Percentiles rank a stretch among this genome's conserved stretches.
Evolutionary conservation across 768 basidiomycete genomes (phyloP).

Genomic region (Auriculariales sp.): DNA sequence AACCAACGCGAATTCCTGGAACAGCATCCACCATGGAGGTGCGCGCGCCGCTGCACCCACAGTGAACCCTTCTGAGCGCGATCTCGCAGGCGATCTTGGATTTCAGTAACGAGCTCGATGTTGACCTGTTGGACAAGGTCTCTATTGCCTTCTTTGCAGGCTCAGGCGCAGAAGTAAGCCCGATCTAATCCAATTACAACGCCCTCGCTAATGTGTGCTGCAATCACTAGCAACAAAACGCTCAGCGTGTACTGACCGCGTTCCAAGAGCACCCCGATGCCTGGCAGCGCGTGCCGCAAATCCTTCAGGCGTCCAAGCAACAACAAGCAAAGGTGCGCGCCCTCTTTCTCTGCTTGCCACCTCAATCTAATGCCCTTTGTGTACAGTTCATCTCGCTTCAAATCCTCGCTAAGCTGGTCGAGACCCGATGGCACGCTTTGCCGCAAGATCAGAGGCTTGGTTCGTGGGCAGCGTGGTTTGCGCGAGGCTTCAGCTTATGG

Average conservation of each 20-base stretch:
- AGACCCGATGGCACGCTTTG: constrained; percentile 88
- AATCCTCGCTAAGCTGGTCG: constrained; percentile 91
- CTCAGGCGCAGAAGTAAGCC: constrained; percentile 63
- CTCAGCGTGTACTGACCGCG: constrained; percentile 87
- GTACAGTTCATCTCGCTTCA: constrained; percentile 87
- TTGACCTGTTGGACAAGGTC: constrained; percentile 83
- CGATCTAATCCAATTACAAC: constrained; percentile 2
- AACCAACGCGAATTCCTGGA: no score
- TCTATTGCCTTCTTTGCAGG: constrained; percentile 86
- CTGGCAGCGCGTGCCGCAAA: constrained; percentile 93
- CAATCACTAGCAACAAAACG: constrained; percentile 69
- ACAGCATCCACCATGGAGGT: not conserved
- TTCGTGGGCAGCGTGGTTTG: constrained; percentile 12
- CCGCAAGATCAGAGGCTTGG: constrained; percentile 91
- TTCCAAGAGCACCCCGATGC: constrained; percentile 93
- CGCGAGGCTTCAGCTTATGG: constrained; percentile 4
- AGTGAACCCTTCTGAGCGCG: not conserved
- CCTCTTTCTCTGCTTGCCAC: not conserved
- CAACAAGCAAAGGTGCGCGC: constrained; percentile 66
- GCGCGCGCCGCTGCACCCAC: not conserved
- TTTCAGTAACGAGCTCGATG: constrained; percentile 89
- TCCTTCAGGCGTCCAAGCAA: constrained; percentile 72
- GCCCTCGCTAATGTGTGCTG: constrained; percentile 6
- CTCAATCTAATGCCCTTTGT: constrained; percentile 2
- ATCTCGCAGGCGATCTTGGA: constrained; percentile 65